phyloP scores from a whole-genome alignment of 2,329 filamentous ascomycete genomes.

The Neonectria magnoliae region DNA sequence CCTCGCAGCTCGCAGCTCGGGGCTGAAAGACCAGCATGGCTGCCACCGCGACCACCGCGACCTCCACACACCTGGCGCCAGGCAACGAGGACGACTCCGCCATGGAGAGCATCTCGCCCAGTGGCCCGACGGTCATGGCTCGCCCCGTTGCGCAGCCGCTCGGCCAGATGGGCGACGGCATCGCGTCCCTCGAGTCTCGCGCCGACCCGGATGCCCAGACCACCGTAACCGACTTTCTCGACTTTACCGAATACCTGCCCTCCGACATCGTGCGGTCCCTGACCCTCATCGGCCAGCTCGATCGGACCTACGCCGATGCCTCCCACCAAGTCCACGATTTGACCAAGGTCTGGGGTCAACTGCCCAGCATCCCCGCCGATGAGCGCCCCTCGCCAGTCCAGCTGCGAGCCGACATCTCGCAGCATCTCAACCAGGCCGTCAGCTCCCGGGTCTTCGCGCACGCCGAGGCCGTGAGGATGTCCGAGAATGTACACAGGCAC shows the following conservation, averaged over 20 bases:
- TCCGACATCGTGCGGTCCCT: constrained; percentile 73
- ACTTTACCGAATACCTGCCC: constrained; percentile 75
- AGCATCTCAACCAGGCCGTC: constrained; percentile 63
- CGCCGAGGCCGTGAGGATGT: constrained; percentile 71
- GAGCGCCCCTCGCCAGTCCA: constrained; percentile 59
- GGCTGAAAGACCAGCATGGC: constrained; percentile 15
- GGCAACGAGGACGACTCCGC: constrained; percentile 34
- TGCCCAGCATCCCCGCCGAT: constrained; percentile 60
- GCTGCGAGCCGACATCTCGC: constrained; percentile 69
- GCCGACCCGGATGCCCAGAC: constrained; percentile 74
- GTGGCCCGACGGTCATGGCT: constrained; percentile 40
- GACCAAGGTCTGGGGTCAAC: constrained; percentile 65
- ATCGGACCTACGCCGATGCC: constrained; percentile 65
- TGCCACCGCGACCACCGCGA: constrained; percentile 31
- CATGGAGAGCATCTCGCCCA: constrained; percentile 44
- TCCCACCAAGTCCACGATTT: constrained; percentile 66
- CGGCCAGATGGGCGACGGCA: constrained; percentile 47
- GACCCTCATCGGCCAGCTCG: constrained; percentile 72
- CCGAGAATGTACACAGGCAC: constrained; percentile 71
- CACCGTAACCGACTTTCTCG: constrained; percentile 76
- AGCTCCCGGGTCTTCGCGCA: constrained; percentile 67
- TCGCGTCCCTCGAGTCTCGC: constrained; percentile 58
- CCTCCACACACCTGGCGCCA: constrained; percentile 36
- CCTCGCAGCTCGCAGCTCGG: constrained; percentile 1
- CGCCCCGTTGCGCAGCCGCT: constrained; percentile 38